These are phyloP conservation scores for Sorghum bicolor DNA, from an alignment of 176 grass and related monocot genomes.

Conservation along the genomic window DNA sequence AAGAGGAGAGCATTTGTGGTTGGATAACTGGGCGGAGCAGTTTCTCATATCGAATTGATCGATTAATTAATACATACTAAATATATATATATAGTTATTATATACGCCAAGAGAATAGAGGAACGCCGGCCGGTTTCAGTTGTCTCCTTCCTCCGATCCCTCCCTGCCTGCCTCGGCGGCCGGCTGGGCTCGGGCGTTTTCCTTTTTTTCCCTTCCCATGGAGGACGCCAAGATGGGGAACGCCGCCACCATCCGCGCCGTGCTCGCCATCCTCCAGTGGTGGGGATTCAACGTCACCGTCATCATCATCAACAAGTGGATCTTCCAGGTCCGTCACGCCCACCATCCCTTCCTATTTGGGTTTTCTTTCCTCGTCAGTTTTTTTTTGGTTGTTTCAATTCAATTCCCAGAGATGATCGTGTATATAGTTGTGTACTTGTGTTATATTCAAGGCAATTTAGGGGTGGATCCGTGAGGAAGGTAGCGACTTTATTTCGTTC, in stretches of 20 bases:
- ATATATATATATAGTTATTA: not conserved
- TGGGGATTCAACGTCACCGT: conserved; percentile 99
- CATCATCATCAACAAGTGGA: conserved; percentile 99
- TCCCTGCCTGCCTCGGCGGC: not conserved
- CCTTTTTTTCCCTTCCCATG: conserved; percentile 17
- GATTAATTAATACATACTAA: not conserved
- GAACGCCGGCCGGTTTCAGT: not conserved
- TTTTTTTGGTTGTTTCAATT: not conserved
- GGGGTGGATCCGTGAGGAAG: conserved; percentile 16
- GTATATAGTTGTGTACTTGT: not conserved
- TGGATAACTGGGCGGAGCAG: conserved; percentile 14
- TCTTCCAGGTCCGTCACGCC: conserved; percentile 68
- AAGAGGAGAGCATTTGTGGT: not conserved
- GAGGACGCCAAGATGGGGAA: conserved; percentile 60
- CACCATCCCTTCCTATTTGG: not conserved
- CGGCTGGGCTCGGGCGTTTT: not conserved
- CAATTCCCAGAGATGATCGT: not conserved
- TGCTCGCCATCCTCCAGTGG: conserved; percentile 91
- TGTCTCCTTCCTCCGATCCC: not conserved
- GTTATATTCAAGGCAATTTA: not conserved
- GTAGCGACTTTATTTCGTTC: not conserved
- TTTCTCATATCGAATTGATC: conserved; percentile 18
- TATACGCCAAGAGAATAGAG: not conserved
- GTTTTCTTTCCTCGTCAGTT: not conserved
- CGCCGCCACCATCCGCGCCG: conserved; percentile 49